A percentile compares a stretch with the other conserved stretches of the same genome.
Conservation (phyloP, 2,329 filamentous ascomycete species). For the Trichoderma aggressivum region DNA sequence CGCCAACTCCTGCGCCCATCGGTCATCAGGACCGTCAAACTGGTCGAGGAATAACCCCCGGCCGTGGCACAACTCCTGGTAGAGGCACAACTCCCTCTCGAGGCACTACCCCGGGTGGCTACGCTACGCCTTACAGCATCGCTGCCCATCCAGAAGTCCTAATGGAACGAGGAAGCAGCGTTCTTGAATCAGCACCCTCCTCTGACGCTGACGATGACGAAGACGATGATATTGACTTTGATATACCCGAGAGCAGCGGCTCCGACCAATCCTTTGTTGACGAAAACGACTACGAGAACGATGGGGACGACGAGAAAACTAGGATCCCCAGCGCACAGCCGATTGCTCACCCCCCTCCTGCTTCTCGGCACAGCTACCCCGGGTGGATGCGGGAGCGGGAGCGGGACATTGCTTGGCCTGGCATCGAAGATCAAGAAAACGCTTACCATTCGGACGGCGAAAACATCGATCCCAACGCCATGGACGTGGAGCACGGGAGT, state of each 20-base stretch:
- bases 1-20: constrained; percentile 42
- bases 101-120: constrained; percentile 56
- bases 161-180: constrained; percentile 29
- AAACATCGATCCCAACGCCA: constrained; percentile 45
- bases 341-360: constrained; percentile 26
- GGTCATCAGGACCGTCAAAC: constrained; percentile 33
- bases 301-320: constrained; percentile 24
- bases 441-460: constrained; percentile 46
- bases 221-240: constrained; percentile 35
- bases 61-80: constrained; percentile 45
- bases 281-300: constrained; percentile 25
- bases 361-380: constrained; percentile 26
- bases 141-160: constrained; percentile 46
- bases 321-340: constrained; percentile 26
- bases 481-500: constrained; percentile 30
- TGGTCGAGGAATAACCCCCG: constrained; percentile 45
- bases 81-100: constrained; percentile 45
- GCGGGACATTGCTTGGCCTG: constrained; percentile 55
- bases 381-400: constrained; percentile 27
- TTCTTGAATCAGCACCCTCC: constrained; percentile 29
- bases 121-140: constrained; percentile 71
- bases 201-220: constrained; percentile 35
- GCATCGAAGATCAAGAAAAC: constrained; percentile 46
- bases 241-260: constrained; percentile 36
- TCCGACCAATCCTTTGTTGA: constrained; percentile 34